These are phyloP conservation scores for Collybiopsis luxurians DNA, from an alignment of 768 basidiomycete genomes.

Conservation along the genomic window DNA sequence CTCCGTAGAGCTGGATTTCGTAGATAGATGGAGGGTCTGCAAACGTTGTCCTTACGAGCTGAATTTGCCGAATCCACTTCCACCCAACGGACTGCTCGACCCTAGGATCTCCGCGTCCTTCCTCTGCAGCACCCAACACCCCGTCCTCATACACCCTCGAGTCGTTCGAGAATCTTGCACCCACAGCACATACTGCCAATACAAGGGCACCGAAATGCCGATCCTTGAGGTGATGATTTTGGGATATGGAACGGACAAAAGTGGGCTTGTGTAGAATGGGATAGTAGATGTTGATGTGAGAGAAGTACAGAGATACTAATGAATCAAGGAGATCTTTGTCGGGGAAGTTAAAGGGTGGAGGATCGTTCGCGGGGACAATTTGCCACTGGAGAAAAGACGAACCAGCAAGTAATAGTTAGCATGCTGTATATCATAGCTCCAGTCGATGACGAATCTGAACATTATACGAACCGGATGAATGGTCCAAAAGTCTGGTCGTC, in stretches of 20 bases:
- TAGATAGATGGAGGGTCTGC: conserved; percentile 49
- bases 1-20: conserved; percentile 55
- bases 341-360: conserved; percentile 30
- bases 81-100: conserved; percentile 36
- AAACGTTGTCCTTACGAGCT: conserved; percentile 42
- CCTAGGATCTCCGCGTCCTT: background rate
- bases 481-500: conserved; percentile 19
- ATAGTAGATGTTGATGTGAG: conserved; percentile 30
- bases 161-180: conserved; percentile 41
- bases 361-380: background rate
- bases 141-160: conserved; percentile 26
- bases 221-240: conserved; percentile 37
- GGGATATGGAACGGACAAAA: conserved; percentile 39
- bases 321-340: conserved; percentile 32
- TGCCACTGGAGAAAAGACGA: conserved; percentile 14
- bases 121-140: background rate
- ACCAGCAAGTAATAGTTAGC: background rate
- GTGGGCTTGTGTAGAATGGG: conserved; percentile 52
- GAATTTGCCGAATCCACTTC: conserved; percentile 47
- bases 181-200: conserved; percentile 52
- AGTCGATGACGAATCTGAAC: no score
- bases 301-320: conserved; percentile 55
- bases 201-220: conserved; percentile 41
- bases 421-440: background rate
- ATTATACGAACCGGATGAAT: conserved; percentile 17